These are phyloP conservation scores for Simplicillium sp. DNA, from an alignment of 2,329 filamentous ascomycete species.

Conservation along the genomic window DNA sequence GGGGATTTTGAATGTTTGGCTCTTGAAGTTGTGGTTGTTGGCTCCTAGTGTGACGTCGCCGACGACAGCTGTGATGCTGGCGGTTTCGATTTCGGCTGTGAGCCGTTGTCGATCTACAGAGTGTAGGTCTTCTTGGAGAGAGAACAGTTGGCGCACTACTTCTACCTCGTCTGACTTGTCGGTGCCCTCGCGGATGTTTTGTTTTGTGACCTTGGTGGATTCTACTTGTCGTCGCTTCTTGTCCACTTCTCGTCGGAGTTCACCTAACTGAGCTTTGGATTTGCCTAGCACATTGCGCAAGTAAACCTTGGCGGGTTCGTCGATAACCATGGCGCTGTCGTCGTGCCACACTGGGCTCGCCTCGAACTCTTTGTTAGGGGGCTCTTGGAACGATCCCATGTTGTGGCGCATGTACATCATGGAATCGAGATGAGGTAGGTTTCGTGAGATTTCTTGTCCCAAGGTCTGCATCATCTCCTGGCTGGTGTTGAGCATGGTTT, in stretches of 20 bases:
- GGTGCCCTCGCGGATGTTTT: slow-evolving; percentile 69
- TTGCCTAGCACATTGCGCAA: slow-evolving; percentile 86
- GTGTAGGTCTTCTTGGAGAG: slow-evolving; percentile 76
- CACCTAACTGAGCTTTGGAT: slow-evolving; percentile 74
- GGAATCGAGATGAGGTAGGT: slow-evolving; percentile 81
- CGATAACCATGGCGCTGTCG: slow-evolving; percentile 74
- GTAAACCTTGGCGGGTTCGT: slow-evolving; percentile 82
- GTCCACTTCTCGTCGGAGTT: slow-evolving; percentile 74
- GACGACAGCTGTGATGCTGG: slow-evolving; percentile 82
- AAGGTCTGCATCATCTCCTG: slow-evolving; percentile 64
- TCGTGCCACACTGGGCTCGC: slow-evolving; percentile 97
- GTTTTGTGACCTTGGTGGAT: slow-evolving; percentile 60
- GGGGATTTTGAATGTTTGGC: slow-evolving; percentile 98
- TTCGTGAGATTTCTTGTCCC: slow-evolving; percentile 72
- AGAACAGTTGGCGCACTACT: slow-evolving; percentile 73
- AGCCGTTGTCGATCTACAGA: slow-evolving; percentile 74
- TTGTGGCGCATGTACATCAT: slow-evolving; percentile 99
- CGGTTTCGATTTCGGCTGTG: slow-evolving; percentile 85
- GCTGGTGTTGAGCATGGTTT: slow-evolving; percentile 66
- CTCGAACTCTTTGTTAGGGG: slow-evolving; percentile 77
- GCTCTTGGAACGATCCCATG: slow-evolving; percentile 71
- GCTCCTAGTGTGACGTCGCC: slow-evolving; percentile 89
- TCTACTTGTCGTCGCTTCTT: slow-evolving; percentile 83
- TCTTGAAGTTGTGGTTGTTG: slow-evolving; percentile 94
- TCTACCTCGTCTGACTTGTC: slow-evolving; percentile 86